Percentiles rank a stretch among this genome's conserved stretches.
phyloP scores from a whole-genome alignment of 768 basidiomycete genomes.

The Hirschioporus abietinus region DNA sequence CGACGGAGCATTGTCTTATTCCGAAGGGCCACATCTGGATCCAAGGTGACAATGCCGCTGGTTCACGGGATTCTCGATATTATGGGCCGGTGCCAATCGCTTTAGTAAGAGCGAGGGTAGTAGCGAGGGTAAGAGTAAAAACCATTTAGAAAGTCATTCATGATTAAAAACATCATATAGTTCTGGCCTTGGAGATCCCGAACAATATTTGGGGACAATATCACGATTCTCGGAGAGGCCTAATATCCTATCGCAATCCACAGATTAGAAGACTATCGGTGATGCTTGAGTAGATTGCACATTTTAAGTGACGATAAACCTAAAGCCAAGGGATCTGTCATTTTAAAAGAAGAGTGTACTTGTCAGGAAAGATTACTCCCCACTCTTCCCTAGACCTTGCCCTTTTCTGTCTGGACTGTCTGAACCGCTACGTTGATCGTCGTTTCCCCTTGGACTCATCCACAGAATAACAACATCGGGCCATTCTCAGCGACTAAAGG shows the following conservation, averaged over 20 bases:
- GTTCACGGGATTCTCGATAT: slow-evolving; percentile 82
- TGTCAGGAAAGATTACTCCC: too few species aligned
- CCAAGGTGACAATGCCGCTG: slow-evolving; percentile 79
- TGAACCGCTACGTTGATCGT: too few species aligned
- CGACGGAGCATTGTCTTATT: slow-evolving; percentile 67
- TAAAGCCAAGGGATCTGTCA: too few species aligned
- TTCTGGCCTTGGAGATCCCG: background rate
- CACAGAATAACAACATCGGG: too few species aligned
- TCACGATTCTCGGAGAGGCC: background rate
- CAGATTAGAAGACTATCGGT: too few species aligned
- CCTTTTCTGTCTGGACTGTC: too few species aligned
- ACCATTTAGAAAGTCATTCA: slow-evolving; percentile 9
- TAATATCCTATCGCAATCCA: background rate
- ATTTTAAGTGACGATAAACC: too few species aligned
- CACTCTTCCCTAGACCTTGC: too few species aligned
- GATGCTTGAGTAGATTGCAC: too few species aligned
- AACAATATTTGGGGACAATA: slow-evolving; percentile 2
- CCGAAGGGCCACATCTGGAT: slow-evolving; percentile 91
- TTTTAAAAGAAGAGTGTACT: too few species aligned
- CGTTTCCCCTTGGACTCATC: too few species aligned
- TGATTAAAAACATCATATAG: slow-evolving; percentile 11
- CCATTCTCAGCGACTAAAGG: too few species aligned
- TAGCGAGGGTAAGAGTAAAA: slow-evolving; percentile 49
- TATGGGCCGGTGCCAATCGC: slow-evolving; percentile 90
- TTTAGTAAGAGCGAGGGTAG: slow-evolving; percentile 62